Base-by-base conservation (phyloP, 116 monocot genomes). In the Iris pallida region DNA sequence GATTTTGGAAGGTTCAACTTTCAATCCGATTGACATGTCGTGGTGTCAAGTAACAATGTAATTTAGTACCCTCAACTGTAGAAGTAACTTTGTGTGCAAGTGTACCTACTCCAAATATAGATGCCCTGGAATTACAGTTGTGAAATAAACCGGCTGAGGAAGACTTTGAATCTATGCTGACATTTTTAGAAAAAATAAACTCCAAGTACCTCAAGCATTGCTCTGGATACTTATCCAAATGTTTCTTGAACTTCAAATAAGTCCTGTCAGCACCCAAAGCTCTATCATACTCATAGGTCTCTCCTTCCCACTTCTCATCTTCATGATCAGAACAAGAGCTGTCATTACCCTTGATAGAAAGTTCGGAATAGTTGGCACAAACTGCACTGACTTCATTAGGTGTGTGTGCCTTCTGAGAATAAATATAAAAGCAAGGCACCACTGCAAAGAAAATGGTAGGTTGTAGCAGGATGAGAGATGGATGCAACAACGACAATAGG, bases 231-330 rank as follows among this genome's bases (percentile, higher is more conserved):
- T 76, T 69, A 76, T 97, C 97, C 73, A 97, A 42, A 19, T 64
- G 77, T 85, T 97, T 97, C 89, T 97, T 97, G 81, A 97, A 97
- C 74, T 97, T 97, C 44, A 97, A 73, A 57, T 87, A 97, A 46
- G 79, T 87, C 59, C 97, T 82, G 47, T 92, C 92, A 44, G 90
- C 97, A 63, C 78, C 73, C 55, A 97, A 68, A 67, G 97, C 89
- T 65, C 66, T 86, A 66, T 97, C 92, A 79, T 97, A 88, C 64
- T 97, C 97, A 65, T 97, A 92, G 1, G 11, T 62, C 75, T 97
- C 97, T 30, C 48, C 83, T 80, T 85, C 87, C 97, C 97, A 97
- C 44, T 44, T 78, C 13, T 65, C 83, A 5, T 81, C 83, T 65
- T 77, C 63, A 16, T 57, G 5, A 45, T 85, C 82, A 62, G 61